A percentile compares a stretch with the other conserved stretches of the same genome.
These are phyloP conservation scores for Russula earlei DNA, from an alignment of 768 basidiomycete genomes.

Conservation along the genomic window DNA sequence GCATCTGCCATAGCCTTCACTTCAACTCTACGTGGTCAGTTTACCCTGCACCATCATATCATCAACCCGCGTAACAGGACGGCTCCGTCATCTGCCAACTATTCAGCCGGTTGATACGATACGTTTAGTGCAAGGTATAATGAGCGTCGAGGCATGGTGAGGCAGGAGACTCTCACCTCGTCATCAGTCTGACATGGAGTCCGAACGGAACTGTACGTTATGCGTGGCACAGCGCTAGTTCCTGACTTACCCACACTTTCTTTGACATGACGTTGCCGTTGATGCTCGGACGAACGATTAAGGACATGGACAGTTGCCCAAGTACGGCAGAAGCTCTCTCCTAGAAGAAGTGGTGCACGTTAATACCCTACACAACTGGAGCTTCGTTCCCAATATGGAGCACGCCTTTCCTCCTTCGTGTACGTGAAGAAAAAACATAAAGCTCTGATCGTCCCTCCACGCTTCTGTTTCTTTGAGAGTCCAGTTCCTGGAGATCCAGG, in stretches of 20 bases:
- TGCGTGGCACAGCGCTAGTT: not conserved
- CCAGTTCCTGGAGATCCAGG: not conserved
- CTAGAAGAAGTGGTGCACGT: not conserved
- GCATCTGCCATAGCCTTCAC: conserved; percentile 7
- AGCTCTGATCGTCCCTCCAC: not conserved
- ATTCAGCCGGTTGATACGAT: not conserved
- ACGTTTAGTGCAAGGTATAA: not conserved
- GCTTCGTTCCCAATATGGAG: conserved; percentile 9
- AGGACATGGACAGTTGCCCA: conserved; percentile 1
- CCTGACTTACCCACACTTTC: not conserved
- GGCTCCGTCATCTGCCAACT: not conserved
- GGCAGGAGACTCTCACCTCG: not conserved
- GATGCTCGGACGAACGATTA: not conserved
- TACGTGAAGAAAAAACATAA: not conserved
- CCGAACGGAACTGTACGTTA: not conserved
- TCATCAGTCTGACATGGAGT: not conserved
- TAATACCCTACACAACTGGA: not conserved
- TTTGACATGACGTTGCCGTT: not conserved
- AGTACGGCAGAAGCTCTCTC: conserved; percentile 3
- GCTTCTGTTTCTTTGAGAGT: not conserved
- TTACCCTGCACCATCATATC: too few relatives aligned
- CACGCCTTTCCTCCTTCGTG: conserved; percentile 3
- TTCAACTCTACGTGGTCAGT: not conserved
- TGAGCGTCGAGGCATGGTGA: not conserved
- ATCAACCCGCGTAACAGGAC: too few relatives aligned